Percentiles rank a stretch among this genome's conserved stretches.
Conservation (phyloP, 2,329 filamentous ascomycete species). For the Neopestalotiopsis rosae region DNA sequence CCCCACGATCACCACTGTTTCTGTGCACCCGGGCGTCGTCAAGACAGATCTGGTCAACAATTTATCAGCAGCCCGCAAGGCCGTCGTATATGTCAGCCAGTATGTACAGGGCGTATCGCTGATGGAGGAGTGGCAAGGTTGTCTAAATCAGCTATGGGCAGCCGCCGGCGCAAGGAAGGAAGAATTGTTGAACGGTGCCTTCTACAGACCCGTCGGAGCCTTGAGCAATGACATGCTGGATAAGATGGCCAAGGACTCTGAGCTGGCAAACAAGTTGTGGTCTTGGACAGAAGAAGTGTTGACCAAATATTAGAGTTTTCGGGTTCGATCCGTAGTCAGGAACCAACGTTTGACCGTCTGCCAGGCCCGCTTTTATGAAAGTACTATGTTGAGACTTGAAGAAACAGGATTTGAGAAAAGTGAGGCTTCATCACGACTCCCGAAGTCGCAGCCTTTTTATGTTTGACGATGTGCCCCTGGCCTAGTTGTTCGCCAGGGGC, state of each 20-base stretch:
- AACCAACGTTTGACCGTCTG: background rate
- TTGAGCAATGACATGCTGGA: constrained; percentile 31
- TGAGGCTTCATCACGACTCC: background rate
- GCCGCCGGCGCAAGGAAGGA: constrained; percentile 35
- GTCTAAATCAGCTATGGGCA: constrained; percentile 44
- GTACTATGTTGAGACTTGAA: background rate
- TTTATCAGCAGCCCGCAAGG: constrained; percentile 27
- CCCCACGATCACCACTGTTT: constrained; percentile 18
- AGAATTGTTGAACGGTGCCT: constrained; percentile 34
- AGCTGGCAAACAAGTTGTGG: constrained; percentile 40
- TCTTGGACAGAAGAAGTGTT: constrained; percentile 41
- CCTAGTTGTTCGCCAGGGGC: background rate
- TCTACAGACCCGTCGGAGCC: constrained; percentile 39
- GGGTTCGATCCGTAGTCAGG: background rate
- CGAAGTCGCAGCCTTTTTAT: background rate
- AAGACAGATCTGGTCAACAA: constrained; percentile 27
- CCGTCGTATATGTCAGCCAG: constrained; percentile 43
- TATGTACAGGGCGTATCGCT: constrained; percentile 29
- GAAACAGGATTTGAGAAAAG: background rate
- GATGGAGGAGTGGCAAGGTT: constrained; percentile 33
- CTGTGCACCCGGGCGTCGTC: constrained; percentile 18
- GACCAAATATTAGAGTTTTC: constrained; percentile 20
- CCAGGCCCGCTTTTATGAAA: background rate
- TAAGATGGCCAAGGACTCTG: constrained; percentile 31
- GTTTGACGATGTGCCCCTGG: constrained; percentile 4